Evolutionary conservation across 2,329 filamentous ascomycete species (phyloP).

Genomic region (Metarhizium album): DNA sequence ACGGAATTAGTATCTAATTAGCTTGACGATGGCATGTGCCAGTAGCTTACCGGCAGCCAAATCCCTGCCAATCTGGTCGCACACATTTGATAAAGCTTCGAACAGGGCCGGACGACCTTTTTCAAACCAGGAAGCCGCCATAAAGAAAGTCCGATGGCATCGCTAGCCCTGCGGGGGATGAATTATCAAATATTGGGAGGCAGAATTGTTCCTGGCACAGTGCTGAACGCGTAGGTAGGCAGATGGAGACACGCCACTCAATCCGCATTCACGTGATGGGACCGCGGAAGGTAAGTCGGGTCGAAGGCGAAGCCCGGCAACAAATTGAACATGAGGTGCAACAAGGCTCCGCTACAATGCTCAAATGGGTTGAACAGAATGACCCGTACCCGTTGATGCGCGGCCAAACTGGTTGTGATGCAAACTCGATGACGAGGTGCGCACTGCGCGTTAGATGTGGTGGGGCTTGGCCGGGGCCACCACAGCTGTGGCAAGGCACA

Average conservation of each 20-base stretch:
- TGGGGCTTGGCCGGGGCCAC: too few relatives aligned
- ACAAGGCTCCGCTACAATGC: too few relatives aligned
- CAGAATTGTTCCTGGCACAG: not conserved
- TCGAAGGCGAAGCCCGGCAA: too few relatives aligned
- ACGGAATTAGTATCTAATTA: not conserved
- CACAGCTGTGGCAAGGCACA: not conserved
- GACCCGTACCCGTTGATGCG: too few relatives aligned
- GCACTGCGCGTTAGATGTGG: too few relatives aligned
- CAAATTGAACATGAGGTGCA: too few relatives aligned
- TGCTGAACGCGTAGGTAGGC: not conserved
- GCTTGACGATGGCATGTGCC: not conserved
- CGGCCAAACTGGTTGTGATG: too few relatives aligned
- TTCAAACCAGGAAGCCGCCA: conserved; percentile 28
- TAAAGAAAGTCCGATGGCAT: conserved; percentile 10
- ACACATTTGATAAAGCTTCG: conserved; percentile 28
- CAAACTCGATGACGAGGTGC: too few relatives aligned
- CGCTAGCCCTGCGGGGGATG: not conserved
- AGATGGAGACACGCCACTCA: not conserved
- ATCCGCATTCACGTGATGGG: not conserved
- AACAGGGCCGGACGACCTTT: conserved; percentile 29
- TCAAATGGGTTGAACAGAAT: too few relatives aligned
- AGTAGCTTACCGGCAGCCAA: conserved; percentile 23
- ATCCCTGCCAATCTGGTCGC: conserved; percentile 28
- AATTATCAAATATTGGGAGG: not conserved
- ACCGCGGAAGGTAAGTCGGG: not conserved